Conservation (phyloP, 306 rosid genomes). For the Herpetospermum pedunculosum region DNA sequence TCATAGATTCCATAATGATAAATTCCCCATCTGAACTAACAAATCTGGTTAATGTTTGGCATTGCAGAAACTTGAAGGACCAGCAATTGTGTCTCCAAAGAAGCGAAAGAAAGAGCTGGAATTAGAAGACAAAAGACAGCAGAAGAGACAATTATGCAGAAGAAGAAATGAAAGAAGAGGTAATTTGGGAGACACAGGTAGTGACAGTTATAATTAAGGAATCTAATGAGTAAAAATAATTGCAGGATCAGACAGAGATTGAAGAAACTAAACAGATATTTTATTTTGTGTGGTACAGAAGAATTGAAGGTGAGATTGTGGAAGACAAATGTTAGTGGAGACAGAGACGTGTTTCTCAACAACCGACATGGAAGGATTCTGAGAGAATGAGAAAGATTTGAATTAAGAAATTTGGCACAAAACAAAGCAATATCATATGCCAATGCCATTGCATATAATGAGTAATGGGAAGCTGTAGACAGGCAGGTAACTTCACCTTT, state of each 20-base stretch:
- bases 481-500: background rate
- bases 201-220: background rate
- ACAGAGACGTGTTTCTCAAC: constrained; percentile 4
- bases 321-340: constrained; percentile 4
- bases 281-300: background rate
- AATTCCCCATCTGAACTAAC: background rate
- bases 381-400: background rate
- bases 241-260: background rate
- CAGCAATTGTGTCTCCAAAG: background rate
- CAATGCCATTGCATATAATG: background rate
- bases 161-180: background rate
- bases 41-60: background rate
- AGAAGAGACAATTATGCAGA: background rate
- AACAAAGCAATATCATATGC: background rate
- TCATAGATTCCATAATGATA: background rate
- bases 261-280: background rate
- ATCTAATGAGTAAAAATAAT: background rate
- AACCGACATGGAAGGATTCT: background rate
- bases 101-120: background rate
- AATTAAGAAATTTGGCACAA: background rate
- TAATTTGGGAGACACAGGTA: background rate
- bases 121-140: background rate
- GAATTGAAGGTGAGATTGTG: background rate
- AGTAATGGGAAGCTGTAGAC: background rate
- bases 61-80: background rate